A percentile compares a stretch with the other conserved stretches of the same genome.
Conservation (phyloP, 2,329 filamentous ascomycete species). For the Fusarium nygamai region DNA sequence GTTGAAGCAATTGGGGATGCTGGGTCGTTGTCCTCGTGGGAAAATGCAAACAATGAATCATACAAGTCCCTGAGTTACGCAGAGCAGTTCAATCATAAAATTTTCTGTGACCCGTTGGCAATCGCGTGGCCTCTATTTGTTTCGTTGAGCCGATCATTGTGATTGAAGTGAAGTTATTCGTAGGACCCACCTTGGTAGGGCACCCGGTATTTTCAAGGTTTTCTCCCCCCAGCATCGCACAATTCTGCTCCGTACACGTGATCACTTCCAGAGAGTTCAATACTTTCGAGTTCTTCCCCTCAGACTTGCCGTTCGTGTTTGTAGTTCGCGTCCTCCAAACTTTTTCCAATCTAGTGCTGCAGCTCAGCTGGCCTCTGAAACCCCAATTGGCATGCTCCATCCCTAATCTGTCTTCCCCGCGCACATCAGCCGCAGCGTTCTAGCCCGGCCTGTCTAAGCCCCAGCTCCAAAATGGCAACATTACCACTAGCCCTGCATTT, state of each 20-base stretch:
- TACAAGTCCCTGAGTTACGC: background rate
- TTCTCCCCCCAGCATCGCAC: background rate
- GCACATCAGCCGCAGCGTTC: background rate
- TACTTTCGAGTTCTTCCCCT: rapidly evolving
- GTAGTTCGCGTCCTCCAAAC: background rate
- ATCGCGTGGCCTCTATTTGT: background rate
- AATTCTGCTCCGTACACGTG: too few species aligned
- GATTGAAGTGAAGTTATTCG: background rate
- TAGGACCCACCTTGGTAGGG: background rate
- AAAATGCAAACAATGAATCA: background rate
- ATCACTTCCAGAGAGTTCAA: background rate
- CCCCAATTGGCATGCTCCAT: background rate
- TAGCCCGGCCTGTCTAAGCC: background rate
- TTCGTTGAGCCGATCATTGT: background rate
- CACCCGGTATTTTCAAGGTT: background rate
- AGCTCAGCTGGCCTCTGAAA: background rate
- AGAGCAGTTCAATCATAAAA: rapidly evolving
- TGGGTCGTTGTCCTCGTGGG: background rate
- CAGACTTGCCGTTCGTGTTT: background rate
- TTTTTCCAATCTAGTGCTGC: background rate
- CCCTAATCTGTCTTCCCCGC: background rate
- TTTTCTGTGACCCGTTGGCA: background rate
- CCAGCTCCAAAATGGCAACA: background rate
- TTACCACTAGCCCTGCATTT: background rate
- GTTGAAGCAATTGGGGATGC: background rate